phyloP scores from a whole-genome alignment of 345 rosid genomes.

The Bretschneidera sinensis region DNA sequence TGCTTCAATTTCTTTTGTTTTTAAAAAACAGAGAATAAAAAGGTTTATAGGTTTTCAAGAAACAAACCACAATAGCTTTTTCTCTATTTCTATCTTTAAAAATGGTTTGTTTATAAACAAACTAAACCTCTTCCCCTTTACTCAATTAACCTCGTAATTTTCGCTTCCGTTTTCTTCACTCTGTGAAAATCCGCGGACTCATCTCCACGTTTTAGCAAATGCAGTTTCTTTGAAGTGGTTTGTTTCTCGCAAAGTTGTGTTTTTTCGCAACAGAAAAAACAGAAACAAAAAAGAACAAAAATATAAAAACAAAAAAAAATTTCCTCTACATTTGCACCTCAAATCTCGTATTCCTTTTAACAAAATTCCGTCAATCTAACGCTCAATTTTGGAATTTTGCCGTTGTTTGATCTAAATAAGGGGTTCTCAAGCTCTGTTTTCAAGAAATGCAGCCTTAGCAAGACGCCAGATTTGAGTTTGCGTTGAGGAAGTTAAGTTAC shows the following conservation, averaged over 20 bases:
- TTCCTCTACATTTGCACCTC: background rate
- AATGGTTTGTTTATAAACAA: slow-evolving; percentile 13
- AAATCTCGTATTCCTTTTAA: background rate
- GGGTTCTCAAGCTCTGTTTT: slow-evolving; percentile 3
- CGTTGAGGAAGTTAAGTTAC: background rate
- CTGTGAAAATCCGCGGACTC: background rate
- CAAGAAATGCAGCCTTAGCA: background rate
- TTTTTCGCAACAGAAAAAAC: background rate
- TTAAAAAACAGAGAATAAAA: background rate
- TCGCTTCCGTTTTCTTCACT: slow-evolving; percentile 8
- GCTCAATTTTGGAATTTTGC: background rate
- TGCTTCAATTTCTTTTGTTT: background rate
- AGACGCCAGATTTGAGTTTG: background rate
- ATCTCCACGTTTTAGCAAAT: slow-evolving; percentile 12
- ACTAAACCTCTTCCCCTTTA: slow-evolving; percentile 5
- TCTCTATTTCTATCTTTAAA: background rate
- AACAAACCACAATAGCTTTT: background rate
- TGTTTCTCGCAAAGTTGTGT: background rate
- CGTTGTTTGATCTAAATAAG: slow-evolving; percentile 3
- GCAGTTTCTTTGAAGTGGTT: background rate
- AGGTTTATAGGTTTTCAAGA: background rate
- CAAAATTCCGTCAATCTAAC: background rate
- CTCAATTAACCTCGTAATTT: slow-evolving; percentile 16
- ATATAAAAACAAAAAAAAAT: background rate
- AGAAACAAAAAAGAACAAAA: background rate